Conservation (phyloP, 2,329 filamentous ascomycete species). For the Neocatenulostroma microsporum region DNA sequence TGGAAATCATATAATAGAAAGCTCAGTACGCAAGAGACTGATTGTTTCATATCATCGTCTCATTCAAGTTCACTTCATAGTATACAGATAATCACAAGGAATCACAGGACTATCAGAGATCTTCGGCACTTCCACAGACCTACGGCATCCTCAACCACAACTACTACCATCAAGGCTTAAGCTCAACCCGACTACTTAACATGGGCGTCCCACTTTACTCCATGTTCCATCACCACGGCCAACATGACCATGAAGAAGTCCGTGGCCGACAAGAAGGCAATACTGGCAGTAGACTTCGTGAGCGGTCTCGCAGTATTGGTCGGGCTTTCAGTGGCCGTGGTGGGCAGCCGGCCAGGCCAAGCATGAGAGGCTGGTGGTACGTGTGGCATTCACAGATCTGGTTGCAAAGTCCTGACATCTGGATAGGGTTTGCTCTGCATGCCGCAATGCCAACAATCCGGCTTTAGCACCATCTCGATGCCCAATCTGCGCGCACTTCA, state of each 20-base stretch:
- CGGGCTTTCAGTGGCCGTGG: not conserved
- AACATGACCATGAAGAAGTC: too few relatives aligned
- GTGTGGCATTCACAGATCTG: not conserved
- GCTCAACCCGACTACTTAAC: not conserved
- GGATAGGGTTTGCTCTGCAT: constrained; percentile 5
- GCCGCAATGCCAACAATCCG: constrained; percentile 3
- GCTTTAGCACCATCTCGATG: not conserved
- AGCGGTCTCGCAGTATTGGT: not conserved
- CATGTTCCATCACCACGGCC: too few relatives aligned
- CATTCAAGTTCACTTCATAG: too few relatives aligned
- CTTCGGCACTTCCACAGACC: too few relatives aligned
- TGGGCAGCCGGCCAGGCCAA: not conserved
- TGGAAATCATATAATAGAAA: too few relatives aligned
- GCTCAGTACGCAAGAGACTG: too few relatives aligned
- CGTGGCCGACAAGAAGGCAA: not conserved
- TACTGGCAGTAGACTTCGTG: not conserved
- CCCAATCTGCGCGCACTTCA: constrained; percentile 1
- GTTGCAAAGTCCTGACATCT: not conserved
- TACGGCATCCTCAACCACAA: too few relatives aligned
- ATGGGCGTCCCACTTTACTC: too few relatives aligned
- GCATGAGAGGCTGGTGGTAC: constrained; percentile 6
- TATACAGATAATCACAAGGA: too few relatives aligned
- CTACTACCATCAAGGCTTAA: not conserved
- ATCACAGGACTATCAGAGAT: too few relatives aligned
- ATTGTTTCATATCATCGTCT: too few relatives aligned